Evolutionary conservation across 2,329 filamentous ascomycete genomes (phyloP), one percentile per base, ranked within the genome.

Genomic region (Exophiala oligosperma): DNA sequence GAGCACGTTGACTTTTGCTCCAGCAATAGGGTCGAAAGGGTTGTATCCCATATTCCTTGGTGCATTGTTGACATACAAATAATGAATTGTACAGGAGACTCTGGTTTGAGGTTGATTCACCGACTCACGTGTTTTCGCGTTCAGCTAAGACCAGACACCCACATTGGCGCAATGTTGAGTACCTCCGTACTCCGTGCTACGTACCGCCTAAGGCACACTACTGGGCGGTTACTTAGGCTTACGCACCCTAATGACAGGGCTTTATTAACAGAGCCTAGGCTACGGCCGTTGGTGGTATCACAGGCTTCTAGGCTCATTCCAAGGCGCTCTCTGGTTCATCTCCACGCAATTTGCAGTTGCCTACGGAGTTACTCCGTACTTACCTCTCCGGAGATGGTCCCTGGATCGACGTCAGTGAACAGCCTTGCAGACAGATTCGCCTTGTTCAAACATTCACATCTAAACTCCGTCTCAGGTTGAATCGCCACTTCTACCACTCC

Each of bases 1-100:
- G 67, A 97, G 84, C 63, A 89, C 91, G 78, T 90, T 90, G 71
- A 97, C 86, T 82, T 90, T 89, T 78, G 92, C 93, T 72, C 92
- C 92, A 75, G 92, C 90, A 79, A 92, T 86, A 75, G 93, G 92
- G 73, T 92, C 89, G 74, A 96, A 85, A 75, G 90, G 87, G 80
- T 97, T 93, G 77, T 90, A 83, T 78, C 84, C 88, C 92, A 96
- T 96, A 72, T 77, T 88, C 56, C 7, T 6, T 26, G 29, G 32
- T 35, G 32, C 32, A 35, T 35, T 35, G 32, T 11, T 35, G 32
- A 9, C 32, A 35, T 35, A 35, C 32, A 35, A 35, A 35, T 11
- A 35, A 24, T 23, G 49, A 28, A 35, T n/a, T 29, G 14, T 6
- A 37, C n/a, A 35, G 32, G 12, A n/a, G 24, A 9, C 24, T 4